These are phyloP conservation scores for Ophiocordyceps australis DNA, from an alignment of 2,329 filamentous ascomycete species.

Conservation along the genomic window DNA sequence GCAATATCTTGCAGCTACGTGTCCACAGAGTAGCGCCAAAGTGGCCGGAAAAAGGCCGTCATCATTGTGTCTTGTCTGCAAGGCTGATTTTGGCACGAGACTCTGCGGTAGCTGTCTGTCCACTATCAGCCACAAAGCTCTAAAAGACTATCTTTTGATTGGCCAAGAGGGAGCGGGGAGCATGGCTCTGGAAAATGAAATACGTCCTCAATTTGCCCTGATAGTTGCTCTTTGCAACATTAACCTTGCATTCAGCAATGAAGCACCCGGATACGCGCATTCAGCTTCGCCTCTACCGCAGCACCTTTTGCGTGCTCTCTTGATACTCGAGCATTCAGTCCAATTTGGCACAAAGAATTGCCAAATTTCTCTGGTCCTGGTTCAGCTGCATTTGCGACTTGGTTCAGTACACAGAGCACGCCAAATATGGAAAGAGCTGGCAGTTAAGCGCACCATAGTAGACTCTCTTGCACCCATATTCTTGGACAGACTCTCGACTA, in stretches of 20 bases:
- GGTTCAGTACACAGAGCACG: slow-evolving; percentile 28
- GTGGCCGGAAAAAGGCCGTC: slow-evolving; percentile 5
- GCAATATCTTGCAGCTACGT: slow-evolving; percentile 24
- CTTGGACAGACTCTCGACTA: slow-evolving; percentile 33
- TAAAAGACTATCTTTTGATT: slow-evolving; percentile 5
- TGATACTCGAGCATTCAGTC: slow-evolving; percentile 30
- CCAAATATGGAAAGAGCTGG: slow-evolving; percentile 29
- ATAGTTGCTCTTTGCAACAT: slow-evolving; percentile 15
- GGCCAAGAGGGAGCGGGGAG: slow-evolving; percentile 1
- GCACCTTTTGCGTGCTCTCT: slow-evolving; percentile 26
- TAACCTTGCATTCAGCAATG: slow-evolving; percentile 8
- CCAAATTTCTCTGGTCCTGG: slow-evolving; percentile 27
- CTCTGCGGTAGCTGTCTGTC: slow-evolving; percentile 8
- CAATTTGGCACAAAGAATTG: slow-evolving; percentile 24
- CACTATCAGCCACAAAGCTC: slow-evolving; percentile 6
- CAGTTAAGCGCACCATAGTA: slow-evolving; percentile 38
- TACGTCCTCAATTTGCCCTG: slow-evolving; percentile 15
- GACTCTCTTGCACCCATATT: slow-evolving; percentile 35
- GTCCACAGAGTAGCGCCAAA: slow-evolving; percentile 8
- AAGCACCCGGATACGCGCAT: slow-evolving; percentile 1
- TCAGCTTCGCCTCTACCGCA: slow-evolving; percentile 6
- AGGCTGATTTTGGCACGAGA: slow-evolving; percentile 4
- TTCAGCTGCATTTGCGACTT: slow-evolving; percentile 30
- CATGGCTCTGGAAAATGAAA: slow-evolving; percentile 3
- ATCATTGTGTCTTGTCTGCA: slow-evolving; percentile 9